These are phyloP conservation scores for Russula vinacea DNA, from an alignment of 768 basidiomycete genomes.

Conservation along the genomic window DNA sequence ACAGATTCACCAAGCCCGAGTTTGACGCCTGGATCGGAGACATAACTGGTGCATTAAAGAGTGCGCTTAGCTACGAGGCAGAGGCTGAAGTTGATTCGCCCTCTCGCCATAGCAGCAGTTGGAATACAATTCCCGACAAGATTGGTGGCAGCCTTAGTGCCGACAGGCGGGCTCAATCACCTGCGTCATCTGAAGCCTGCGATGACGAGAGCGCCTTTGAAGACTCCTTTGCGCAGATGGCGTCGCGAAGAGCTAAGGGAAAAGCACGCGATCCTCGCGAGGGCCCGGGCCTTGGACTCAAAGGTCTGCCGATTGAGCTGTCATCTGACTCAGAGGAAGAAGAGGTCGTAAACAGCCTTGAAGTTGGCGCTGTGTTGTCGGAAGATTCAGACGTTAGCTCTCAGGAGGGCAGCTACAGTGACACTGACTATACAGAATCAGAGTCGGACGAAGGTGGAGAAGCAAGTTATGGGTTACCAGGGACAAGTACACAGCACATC, in stretches of 20 bases:
- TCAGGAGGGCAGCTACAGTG: constrained; percentile 31
- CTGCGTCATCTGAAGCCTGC: constrained; percentile 32
- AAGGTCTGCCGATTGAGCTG: constrained; percentile 47
- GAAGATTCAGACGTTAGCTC: constrained; percentile 53
- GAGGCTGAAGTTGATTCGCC: constrained; percentile 25
- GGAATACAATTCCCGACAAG: constrained; percentile 18
- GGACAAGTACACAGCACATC: constrained; percentile 9
- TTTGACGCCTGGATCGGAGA: constrained; percentile 71
- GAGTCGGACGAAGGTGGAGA: constrained; percentile 29
- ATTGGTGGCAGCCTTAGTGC: constrained; percentile 25
- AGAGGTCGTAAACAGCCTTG: constrained; percentile 36
- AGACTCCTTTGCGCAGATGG: constrained; percentile 57
- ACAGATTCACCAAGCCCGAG: constrained; percentile 63
- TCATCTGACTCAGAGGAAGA: constrained; percentile 41
- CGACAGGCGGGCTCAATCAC: constrained; percentile 19
- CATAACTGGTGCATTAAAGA: constrained; percentile 54
- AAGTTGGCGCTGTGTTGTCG: constrained; percentile 30
- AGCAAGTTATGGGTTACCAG: constrained; percentile 29
- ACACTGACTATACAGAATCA: constrained; percentile 31
- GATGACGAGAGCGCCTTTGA: constrained; percentile 40
- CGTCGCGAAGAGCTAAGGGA: constrained; percentile 47
- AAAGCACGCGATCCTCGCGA: constrained; percentile 62
- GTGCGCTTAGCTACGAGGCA: constrained; percentile 52
- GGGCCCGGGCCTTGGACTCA: constrained; percentile 50
- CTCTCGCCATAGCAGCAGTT: constrained; percentile 4